A percentile compares a stretch with the other conserved stretches of the same genome.
Evolutionary conservation across 495 filamentous ascomycete genomes (phyloP).

Genomic region (Aspergillus baeticus): DNA sequence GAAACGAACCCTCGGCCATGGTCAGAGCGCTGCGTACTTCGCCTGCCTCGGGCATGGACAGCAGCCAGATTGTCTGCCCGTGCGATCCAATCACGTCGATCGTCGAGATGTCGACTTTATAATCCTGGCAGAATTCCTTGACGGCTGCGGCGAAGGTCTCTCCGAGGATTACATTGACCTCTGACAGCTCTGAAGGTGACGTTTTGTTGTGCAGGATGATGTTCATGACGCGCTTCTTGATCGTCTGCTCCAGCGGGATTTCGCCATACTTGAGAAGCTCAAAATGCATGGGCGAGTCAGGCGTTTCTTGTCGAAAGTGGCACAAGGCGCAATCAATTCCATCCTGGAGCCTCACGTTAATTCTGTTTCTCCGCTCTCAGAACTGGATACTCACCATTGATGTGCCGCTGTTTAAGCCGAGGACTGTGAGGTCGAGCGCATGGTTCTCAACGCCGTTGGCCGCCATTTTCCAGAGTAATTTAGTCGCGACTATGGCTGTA

Average conservation of each 20-base stretch:
- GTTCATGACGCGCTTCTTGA: slow-evolving; percentile 56
- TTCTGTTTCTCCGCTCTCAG: neutral
- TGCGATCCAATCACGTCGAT: slow-evolving; percentile 58
- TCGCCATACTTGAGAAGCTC: slow-evolving; percentile 41
- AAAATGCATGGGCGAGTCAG: slow-evolving; percentile 49
- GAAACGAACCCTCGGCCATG: slow-evolving; percentile 44
- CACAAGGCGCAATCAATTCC: slow-evolving; percentile 54
- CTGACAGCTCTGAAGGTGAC: slow-evolving; percentile 50
- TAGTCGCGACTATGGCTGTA: no score
- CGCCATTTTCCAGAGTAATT: neutral
- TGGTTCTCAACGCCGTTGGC: neutral
- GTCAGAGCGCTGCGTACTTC: slow-evolving; percentile 50
- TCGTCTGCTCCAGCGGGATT: slow-evolving; percentile 47
- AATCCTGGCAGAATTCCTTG: slow-evolving; percentile 44
- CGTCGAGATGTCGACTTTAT: slow-evolving; percentile 41
- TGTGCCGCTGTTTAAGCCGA: slow-evolving; percentile 50
- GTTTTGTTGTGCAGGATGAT: slow-evolving; percentile 54
- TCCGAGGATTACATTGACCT: slow-evolving; percentile 52
- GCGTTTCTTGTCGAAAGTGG: slow-evolving; percentile 48
- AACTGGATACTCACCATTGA: slow-evolving; percentile 31
- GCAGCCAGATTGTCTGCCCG: slow-evolving; percentile 59
- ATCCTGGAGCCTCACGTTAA: slow-evolving; percentile 24
- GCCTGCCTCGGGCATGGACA: slow-evolving; percentile 50
- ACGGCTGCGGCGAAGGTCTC: slow-evolving; percentile 51
- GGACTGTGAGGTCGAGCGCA: slow-evolving; percentile 42